phyloP scores from a whole-genome alignment of 441 rosid genomes.

The Lagerstroemia fauriei region DNA sequence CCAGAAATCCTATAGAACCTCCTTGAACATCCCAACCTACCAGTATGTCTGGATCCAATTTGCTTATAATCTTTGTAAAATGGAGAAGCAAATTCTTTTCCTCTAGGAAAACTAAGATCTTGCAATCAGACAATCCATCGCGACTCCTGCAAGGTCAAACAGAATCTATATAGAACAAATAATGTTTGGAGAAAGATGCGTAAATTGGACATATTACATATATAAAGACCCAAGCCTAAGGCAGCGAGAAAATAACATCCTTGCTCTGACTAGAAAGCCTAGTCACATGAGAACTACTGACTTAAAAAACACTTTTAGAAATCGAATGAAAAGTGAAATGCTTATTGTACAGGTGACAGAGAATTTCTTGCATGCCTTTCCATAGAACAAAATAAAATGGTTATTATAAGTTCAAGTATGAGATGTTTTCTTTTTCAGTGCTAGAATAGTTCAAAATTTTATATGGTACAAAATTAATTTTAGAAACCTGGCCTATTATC shows the following conservation, averaged over 20 bases:
- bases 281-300: neutral
- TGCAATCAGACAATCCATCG: slow-evolving; percentile 73
- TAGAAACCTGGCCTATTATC: neutral
- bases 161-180: neutral
- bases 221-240: neutral
- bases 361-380: neutral
- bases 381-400: neutral
- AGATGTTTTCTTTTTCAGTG: neutral
- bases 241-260: neutral
- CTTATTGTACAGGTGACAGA: neutral
- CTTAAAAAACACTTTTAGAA: neutral
- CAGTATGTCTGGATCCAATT: slow-evolving; percentile 80
- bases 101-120: slow-evolving; percentile 56
- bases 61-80: slow-evolving; percentile 53
- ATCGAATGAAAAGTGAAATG: neutral
- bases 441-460: neutral
- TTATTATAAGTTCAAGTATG: neutral
- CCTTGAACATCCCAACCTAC: slow-evolving; percentile 97
- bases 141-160: slow-evolving; percentile 50
- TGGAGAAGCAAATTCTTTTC: slow-evolving; percentile 64
- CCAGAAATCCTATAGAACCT: slow-evolving; percentile 90
- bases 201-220: neutral
- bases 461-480: neutral
- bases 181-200: too few relatives aligned
- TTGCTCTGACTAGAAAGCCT: neutral